Conservation (phyloP, 2,329 filamentous ascomycete species). For the Pseudogymnoascus sp. region DNA sequence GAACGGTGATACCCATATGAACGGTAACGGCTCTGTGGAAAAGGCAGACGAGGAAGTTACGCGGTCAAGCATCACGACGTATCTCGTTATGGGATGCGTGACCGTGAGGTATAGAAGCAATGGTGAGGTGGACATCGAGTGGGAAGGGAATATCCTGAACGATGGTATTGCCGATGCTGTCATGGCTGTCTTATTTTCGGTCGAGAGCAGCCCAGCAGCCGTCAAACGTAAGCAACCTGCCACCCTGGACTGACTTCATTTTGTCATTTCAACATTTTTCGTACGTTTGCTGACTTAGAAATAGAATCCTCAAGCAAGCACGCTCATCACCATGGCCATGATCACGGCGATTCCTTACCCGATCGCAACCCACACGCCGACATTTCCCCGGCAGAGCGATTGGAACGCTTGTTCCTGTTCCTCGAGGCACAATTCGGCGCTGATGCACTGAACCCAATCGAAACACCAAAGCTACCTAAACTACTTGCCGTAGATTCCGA, state of each 20-base stretch:
- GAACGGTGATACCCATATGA: slow-evolving; percentile 32
- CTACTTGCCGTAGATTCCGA: slow-evolving; percentile 28
- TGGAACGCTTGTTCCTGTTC: slow-evolving; percentile 86
- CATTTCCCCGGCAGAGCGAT: slow-evolving; percentile 64
- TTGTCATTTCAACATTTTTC: neutral
- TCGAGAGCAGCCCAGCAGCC: slow-evolving; percentile 89
- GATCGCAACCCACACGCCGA: slow-evolving; percentile 66
- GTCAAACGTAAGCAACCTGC: slow-evolving; percentile 64
- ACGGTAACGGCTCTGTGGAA: slow-evolving; percentile 34
- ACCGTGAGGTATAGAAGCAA: slow-evolving; percentile 68
- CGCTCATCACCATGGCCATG: slow-evolving; percentile 42
- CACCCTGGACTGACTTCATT: slow-evolving; percentile 17
- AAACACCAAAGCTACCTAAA: slow-evolving; percentile 48
- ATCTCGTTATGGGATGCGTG: slow-evolving; percentile 83
- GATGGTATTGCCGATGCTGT: slow-evolving; percentile 97
- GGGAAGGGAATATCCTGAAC: slow-evolving; percentile 97
- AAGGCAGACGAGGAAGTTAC: slow-evolving; percentile 59
- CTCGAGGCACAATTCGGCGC: slow-evolving; percentile 92
- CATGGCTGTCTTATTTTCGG: slow-evolving; percentile 82
- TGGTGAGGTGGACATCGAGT: slow-evolving; percentile 83
- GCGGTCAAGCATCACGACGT: slow-evolving; percentile 43
- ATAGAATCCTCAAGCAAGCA: slow-evolving; percentile 54
- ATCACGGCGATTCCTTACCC: slow-evolving; percentile 34
- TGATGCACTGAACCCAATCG: slow-evolving; percentile 72
- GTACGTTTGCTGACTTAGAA: slow-evolving; percentile 14